These are phyloP conservation scores for Aaosphaeria pasadenensis DNA, from an alignment of 2,329 filamentous ascomycete genomes.

Conservation along the genomic window DNA sequence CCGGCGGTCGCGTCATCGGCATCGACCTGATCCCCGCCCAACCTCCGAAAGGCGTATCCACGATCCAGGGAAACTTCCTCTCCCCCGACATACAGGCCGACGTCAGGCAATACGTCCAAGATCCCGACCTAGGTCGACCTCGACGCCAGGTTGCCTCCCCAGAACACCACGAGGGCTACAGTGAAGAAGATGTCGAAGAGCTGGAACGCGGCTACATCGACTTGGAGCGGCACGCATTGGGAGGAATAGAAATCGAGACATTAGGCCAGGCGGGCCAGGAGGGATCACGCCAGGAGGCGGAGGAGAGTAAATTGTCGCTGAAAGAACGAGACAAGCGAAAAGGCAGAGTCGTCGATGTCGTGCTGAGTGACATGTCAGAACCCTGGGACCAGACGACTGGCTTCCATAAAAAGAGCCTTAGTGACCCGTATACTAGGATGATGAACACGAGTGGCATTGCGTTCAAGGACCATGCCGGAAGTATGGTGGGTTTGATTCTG, in stretches of 20 bases:
- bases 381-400: constrained; percentile 83
- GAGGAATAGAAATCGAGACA: constrained; percentile 23
- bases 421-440: constrained; percentile 96
- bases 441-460: constrained; percentile 94
- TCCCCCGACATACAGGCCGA: constrained; percentile 69
- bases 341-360: constrained; percentile 75
- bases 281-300: constrained; percentile 18
- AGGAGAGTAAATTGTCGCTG: constrained; percentile 23
- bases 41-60: constrained; percentile 86
- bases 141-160: constrained; percentile 26
- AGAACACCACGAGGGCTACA: constrained; percentile 24
- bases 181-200: constrained; percentile 40
- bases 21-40: constrained; percentile 93
- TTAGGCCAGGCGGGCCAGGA: constrained; percentile 10
- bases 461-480: constrained; percentile 86
- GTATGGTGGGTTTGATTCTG: constrained; percentile 67
- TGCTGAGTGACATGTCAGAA: constrained; percentile 98
- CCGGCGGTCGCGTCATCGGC: constrained; percentile 76
- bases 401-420: constrained; percentile 84
- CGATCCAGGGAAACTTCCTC: constrained; percentile 92
- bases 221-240: constrained; percentile 52
- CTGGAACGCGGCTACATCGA: constrained; percentile 63
- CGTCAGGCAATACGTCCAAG: constrained; percentile 71
- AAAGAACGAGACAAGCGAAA: constrained; percentile 36
- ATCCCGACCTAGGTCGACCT: constrained; percentile 58